Evolutionary conservation across 75 land plant genomes (phyloP), one percentile per base, ranked within the genome.

Genomic region (Selaginella moellendorffii): DNA sequence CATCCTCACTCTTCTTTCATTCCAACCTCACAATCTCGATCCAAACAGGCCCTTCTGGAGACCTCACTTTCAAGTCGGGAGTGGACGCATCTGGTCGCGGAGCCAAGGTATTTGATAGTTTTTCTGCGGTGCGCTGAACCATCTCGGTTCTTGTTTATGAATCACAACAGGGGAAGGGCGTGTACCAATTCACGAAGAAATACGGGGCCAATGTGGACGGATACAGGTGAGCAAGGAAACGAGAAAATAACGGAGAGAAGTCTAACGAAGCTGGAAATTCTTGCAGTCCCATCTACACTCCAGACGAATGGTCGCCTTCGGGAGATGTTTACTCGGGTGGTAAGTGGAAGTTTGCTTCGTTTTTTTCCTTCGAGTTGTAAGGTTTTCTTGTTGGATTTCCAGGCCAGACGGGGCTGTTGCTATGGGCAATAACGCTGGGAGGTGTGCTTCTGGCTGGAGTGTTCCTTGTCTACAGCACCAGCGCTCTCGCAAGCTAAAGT

Each of bases 191-290:
- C 52, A 73, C 74, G 0, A 85, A 82, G 73, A 88, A 92, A 53
- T 92, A 92, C 29, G 98, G 98, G 0, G 95, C 96, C 0, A 92
- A 92, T 54, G 98, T 92, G 0, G 98, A 92, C 70, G 98, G 98
- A 0, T 92, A 92, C 87, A 88, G 93, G 88, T 85, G 66, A 2
- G 8, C 8, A 25, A 46, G 10, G 9, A 2, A 31, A 28, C 63
- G 19, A 5, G n/a, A 2, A 24, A 27, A 29, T 1, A 27, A 23
- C n/a, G 30, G 22, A 31, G 8, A 18, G n/a, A 1, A 17, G 18
- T 19, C 10, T 36, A 20, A 1, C 5, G 18, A 64, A 2, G 30
- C 27, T 12, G 59, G 8, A 9, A 8, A 56, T 20, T 12, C 10
- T 27, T 75, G 46, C 82, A 83, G 85, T 66, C 88, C 90, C 0